Base-by-base conservation (phyloP, 495 filamentous ascomycete species). In the Hypoxylon cercidicola region DNA sequence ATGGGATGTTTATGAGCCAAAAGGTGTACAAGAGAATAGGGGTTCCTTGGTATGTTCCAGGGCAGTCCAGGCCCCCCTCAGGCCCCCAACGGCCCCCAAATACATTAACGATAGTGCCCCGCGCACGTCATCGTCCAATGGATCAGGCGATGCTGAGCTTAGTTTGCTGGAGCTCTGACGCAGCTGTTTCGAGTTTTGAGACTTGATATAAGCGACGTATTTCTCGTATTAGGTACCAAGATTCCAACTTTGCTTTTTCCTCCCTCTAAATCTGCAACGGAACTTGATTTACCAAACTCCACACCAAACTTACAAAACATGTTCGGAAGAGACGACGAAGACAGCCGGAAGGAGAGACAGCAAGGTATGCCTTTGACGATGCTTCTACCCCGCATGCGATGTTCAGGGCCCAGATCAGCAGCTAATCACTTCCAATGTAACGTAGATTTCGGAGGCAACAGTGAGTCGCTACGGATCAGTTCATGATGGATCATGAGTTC, bases 301-400 rank as follows among this genome's bases (percentile, higher is more conserved):
- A 20, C 39, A 53, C 10, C 4, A 30, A 10, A 15, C 30, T 8
- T 20, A 34, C 20, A 15, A 18, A 55, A 30, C 37, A 45, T 45
- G 25, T 46, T 45, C 52, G 23, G 51, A 40, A 55, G 20, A 35
- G 40, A 55, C 39, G 25, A 55, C 3, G 16, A 54, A 16, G 40
- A 45, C 52, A 25, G 45, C 21, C 51, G 64, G 54, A 55, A 32
- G 58, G 64, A 68, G 43, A 63, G 60, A 63, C 49, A 68, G 37
- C 65, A 59, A 68, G 65, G 65, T 68, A 55, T 55, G 58, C 76
- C n/a, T n/a, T 93, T n/a, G 89, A 83, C 15, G 69, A 80, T 10
- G 76, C 81, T 83, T 30, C 82, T 91, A 1, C 80, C 84, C n/a
- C 83, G 91, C 32, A 81, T 89, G 48, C 75, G 5, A 79, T 79